Conservation (phyloP, 140 eudicot genomes). For the Stevia rebaudiana region DNA sequence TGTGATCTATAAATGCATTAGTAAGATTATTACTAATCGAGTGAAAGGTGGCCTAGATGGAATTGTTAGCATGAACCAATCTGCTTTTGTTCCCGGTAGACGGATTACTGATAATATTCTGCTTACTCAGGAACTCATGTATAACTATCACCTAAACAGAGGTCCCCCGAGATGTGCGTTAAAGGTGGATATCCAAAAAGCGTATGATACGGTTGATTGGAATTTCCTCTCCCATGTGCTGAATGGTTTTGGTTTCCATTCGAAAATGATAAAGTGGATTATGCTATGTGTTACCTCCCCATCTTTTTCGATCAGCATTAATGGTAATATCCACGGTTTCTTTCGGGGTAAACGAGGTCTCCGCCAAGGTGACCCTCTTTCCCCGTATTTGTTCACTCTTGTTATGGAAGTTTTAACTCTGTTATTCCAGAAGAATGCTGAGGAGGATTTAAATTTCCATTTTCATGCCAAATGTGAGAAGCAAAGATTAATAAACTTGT, state of each 20-base stretch:
- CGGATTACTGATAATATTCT: no score
- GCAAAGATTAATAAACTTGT: background rate
- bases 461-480: background rate
- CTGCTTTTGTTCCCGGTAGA: no score
- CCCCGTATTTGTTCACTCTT: background rate
- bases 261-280: background rate
- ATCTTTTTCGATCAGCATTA: background rate
- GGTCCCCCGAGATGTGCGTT: background rate
- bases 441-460: background rate
- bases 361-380: background rate
- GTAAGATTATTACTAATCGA: no score
- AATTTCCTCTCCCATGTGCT: background rate
- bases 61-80: no score
- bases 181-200: background rate
- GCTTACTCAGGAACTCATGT: background rate
- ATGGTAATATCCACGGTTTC: background rate
- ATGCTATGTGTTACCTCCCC: background rate
- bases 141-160: background rate
- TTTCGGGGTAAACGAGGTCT: background rate
- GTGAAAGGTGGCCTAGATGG: no score
- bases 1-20: no score
- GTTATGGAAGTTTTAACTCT: background rate
- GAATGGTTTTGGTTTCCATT: background rate
- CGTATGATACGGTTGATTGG: background rate
- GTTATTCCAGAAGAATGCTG: background rate